Evolutionary conservation across 805 yeast genomes (phyloP), one percentile per base, ranked within the genome.

Genomic region (Martiniozyma abietophila): DNA sequence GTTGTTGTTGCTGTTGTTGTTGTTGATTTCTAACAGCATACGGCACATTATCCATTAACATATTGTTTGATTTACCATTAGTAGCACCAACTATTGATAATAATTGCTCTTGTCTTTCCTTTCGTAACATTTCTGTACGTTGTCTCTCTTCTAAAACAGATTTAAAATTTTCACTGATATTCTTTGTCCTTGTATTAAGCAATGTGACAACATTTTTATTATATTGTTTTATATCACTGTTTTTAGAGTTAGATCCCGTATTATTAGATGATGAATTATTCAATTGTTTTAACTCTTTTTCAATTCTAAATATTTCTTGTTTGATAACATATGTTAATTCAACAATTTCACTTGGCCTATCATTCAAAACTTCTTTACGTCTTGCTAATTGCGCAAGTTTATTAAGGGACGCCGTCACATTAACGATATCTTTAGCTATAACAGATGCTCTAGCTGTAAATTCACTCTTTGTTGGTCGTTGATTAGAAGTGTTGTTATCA

Each of bases 341-440:
- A 15, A 88, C 83, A 43, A 92, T 84, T 52, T 92, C 97, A 11
- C 84, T 78, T 1, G 97, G 96, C 45, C 81, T 78, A 58, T 92
- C 98, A 51, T 88, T 95, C 45, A 92, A 84, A 52, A 89, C 59
- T 14, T 96, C 94, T 53, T 86, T 88, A 47, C 86, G 67, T 55
- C 81, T 85, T 4, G 98, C 96, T 44, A 92, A 35, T 16, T 46
- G 54, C 9, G 97, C 95, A 35, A 92, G 65, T 48, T 85, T 78
- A 25, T 80, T 75, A 36, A 92, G 64, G 46, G 86, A 65, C 34
- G 75, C 84, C 5, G 96, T 88, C 9, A 89, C 84, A 35, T 76
- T 78, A 8, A 88, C 80, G 34, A 92, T 84, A 49, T 92, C 96
- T 51, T 76, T 78, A 31, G 97, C 96, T 19, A 92, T 82, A 6